These are phyloP conservation scores for Naganishia antarctica DNA, from an alignment of 768 basidiomycete species.

Conservation along the genomic window DNA sequence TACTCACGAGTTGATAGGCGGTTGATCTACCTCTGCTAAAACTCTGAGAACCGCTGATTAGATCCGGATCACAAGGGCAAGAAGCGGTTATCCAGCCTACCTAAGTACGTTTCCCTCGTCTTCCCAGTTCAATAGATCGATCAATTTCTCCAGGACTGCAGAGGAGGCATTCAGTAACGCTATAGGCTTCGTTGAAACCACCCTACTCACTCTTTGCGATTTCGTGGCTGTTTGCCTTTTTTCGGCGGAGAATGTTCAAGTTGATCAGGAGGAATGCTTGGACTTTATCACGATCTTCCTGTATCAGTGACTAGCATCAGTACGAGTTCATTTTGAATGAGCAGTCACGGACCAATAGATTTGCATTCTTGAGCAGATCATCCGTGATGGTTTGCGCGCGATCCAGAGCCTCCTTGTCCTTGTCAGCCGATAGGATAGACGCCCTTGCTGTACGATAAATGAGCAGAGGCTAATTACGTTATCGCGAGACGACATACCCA, in stretches of 20 bases:
- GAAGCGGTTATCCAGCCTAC: no score
- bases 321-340: not conserved
- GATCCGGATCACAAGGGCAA: no score
- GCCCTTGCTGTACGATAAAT: not conserved
- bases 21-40: not conserved
- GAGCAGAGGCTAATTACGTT: not conserved
- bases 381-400: slow-evolving; percentile 7
- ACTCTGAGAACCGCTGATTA: not conserved
- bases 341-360: not conserved
- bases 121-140: slow-evolving; percentile 2
- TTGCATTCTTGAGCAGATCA: not conserved
- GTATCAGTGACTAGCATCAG: not conserved
- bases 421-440: not conserved
- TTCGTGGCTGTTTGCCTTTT: slow-evolving; percentile 6
- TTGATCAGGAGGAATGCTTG: slow-evolving; percentile 12
- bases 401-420: slow-evolving; percentile 5
- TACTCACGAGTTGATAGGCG: slow-evolving; percentile 6
- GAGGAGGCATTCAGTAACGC: not conserved
- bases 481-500: not conserved
- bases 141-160: not conserved
- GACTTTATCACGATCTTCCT: not conserved
- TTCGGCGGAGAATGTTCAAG: slow-evolving; percentile 1
- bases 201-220: not conserved
- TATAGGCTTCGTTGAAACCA: not conserved
- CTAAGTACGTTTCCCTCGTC: not conserved